Evolutionary conservation across 805 yeast genomes (phyloP), one percentile per base, ranked within the genome.

Genomic region (Spathaspora sp.): DNA sequence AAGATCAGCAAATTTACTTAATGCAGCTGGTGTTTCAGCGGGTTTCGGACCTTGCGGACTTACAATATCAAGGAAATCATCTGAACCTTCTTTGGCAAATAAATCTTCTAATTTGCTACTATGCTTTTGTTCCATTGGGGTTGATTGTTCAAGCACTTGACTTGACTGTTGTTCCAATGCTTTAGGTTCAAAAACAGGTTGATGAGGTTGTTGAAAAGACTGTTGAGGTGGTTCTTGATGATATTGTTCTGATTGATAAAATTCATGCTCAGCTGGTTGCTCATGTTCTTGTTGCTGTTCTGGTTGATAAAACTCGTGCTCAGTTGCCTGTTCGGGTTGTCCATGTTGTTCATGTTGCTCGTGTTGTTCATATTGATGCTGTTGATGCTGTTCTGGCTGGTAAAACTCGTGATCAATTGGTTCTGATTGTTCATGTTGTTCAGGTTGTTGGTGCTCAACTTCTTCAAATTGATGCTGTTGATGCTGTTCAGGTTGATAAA

Each of bases 41-140:
- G 44, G 29, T 16, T 11, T 17, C 39, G 20, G 29, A 19, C 11
- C 8, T 23, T 10, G 3, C 3, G 32, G 32, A 29, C 32, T 29
- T 9, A 3, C 50, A 49, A 58, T 48, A 18, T 53, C 60, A 49
- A 64, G 53, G 32, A 63, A 56, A 42, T 55, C 60, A 17, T 31
- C 23, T 12, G 53, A 62, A 3, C 14, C 40, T 38, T 60, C 65
- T 16, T 53, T 55, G 12, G 50, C 57, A 35, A 58, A 50, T 28
- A 53, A 32, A 2, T 49, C 51, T 11, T 53, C 55, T 16, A 53
- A 38, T 3, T 47, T 49, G 12, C 32, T 42, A 3, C 9, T 5
- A 35, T 35, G 40, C 2, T 35, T 2, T 17, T 10, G 5, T 19
- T 40, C 20, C 26, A 40, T 40, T 40, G 43, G 43, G 16, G 23